These are phyloP conservation scores for Fistulifera solaris DNA, from an alignment of 108 stramenopile species.

Conservation along the genomic window DNA sequence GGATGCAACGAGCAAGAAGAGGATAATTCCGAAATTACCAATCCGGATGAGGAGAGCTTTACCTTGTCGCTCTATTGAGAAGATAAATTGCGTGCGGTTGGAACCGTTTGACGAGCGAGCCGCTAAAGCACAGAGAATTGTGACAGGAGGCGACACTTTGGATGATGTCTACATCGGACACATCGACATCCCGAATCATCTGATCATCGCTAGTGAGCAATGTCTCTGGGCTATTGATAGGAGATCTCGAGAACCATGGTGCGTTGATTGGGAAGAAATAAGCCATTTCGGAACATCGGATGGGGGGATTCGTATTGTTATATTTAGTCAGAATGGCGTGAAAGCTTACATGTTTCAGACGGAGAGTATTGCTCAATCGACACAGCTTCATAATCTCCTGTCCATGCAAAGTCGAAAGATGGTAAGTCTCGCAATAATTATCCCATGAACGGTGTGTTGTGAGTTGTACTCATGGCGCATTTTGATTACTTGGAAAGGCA, in stretches of 20 bases:
- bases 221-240: conserved; percentile 60
- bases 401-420: conserved; percentile 52
- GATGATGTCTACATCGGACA: conserved; percentile 71
- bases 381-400: conserved; percentile 33
- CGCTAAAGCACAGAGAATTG: conserved; percentile 70
- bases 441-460: conserved; percentile 1
- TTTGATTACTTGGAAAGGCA: conserved; percentile 9
- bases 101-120: conserved; percentile 59
- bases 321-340: conserved; percentile 53
- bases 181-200: conserved; percentile 47
- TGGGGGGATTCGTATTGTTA: conserved; percentile 40
- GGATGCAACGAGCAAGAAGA: conserved; percentile 57
- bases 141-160: conserved; percentile 61
- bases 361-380: conserved; percentile 22
- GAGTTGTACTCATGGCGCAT: neutral
- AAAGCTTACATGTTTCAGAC: conserved; percentile 52
- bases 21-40: conserved; percentile 38
- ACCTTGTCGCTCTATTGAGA: conserved; percentile 30
- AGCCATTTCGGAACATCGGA: conserved; percentile 42
- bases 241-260: conserved; percentile 48
- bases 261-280: conserved; percentile 69
- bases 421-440: conserved; percentile 27
- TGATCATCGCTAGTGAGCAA: conserved; percentile 61
- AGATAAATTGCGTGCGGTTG: conserved; percentile 38
- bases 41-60: conserved; percentile 61